Base-by-base conservation (phyloP, 140 eudicot species). In the Ambrosia hybrid region DNA sequence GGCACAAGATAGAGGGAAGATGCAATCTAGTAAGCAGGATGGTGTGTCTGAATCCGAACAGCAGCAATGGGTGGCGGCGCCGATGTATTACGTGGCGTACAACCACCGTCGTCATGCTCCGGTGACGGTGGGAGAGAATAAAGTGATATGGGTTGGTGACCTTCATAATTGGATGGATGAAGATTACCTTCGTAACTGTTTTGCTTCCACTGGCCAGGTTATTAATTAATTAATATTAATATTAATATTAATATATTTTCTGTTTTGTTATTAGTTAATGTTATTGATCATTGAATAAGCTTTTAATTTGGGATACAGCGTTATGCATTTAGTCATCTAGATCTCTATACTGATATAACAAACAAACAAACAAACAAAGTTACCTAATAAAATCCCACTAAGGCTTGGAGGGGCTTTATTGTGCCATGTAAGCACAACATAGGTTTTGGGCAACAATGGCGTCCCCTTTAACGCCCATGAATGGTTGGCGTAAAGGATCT, bases 121-220 rank as follows among this genome's bases (percentile, higher is more conserved):
- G 76, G 77, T 52, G 56, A 39, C 77, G 6, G 83, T 38, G 57
- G 73, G 85, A 2, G 96, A 91, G 83, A 91, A 91, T 56, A 73
- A 85, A 39, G 89, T 92, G 70, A 85, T 92, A 71, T 92, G 98
- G 98, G 95, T 92, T 0, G 98, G 96, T 6, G 98, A 92, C 76
- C 82, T 92, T 14, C 92, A 85, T 43, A 84, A 76, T 70, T 91
- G 97, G 97, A 91, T 91, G 97, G 97, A 88, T 61, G 97, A 91
- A 88, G 88, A 88, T 80, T 91, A 91, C 55, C 86, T 91, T 2
- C 83, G 89, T 17, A 86, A 62, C 76, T 91, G 97, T 80, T 91
- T 91, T 75, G 84, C 91, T 75, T 43, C 48, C 10, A 43, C 48
- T 9, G 48, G 26, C 26, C 26, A 21, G 26, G 26, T 21, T 21